A percentile compares a stretch with the other conserved stretches of the same genome.
phyloP scores from a whole-genome alignment of 129 eudicot species.

The Saussurea involucrata region DNA sequence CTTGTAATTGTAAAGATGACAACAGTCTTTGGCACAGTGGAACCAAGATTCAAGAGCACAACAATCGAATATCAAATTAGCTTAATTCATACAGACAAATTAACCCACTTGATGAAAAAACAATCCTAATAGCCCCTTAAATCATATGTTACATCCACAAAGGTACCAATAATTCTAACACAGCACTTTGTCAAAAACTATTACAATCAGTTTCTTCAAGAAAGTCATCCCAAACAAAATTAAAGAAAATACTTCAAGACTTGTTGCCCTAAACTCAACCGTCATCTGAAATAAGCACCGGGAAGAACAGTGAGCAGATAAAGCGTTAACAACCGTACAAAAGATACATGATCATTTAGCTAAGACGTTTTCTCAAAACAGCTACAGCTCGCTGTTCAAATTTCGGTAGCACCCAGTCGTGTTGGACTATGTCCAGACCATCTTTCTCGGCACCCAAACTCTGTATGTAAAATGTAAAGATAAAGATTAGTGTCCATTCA shows the following conservation, averaged over 20 bases:
- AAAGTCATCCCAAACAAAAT: too few species aligned
- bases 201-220: not conserved
- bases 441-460: constrained; percentile 95
- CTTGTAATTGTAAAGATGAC: too few species aligned
- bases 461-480: constrained; percentile 18
- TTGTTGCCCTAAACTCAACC: too few species aligned
- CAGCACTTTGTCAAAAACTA: not conserved
- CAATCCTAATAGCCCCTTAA: not conserved
- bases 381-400: constrained; percentile 93
- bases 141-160: not conserved
- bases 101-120: not conserved
- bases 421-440: constrained; percentile 78
- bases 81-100: not conserved
- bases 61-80: not conserved
- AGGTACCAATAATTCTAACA: not conserved
- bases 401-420: constrained; percentile 93
- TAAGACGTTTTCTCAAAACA: constrained; percentile 67
- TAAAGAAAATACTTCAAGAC: too few species aligned
- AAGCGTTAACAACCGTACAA: too few species aligned
- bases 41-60: too few species aligned
- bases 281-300: too few species aligned
- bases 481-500: not conserved
- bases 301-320: too few species aligned
- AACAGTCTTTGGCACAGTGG: too few species aligned
- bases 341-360: too few species aligned